Evolutionary conservation across 1,139 yeast species (phyloP).

Genomic region (Debaryomyces udenii): DNA sequence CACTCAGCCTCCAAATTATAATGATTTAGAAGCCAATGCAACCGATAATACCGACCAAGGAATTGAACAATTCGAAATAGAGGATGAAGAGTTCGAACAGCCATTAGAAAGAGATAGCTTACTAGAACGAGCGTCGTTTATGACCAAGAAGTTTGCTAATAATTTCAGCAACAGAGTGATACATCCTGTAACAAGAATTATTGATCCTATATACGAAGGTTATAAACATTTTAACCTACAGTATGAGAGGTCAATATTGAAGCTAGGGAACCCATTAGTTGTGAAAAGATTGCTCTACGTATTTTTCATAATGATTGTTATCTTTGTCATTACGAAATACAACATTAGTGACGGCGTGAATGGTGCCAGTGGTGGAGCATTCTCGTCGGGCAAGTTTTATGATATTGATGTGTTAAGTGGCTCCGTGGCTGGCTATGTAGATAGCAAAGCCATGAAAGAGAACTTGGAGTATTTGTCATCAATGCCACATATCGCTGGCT

Average conservation of each 20-base stretch:
- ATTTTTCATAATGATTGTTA: conserved; percentile 56
- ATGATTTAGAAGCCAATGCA: conserved; percentile 19
- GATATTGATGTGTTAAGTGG: conserved; percentile 55
- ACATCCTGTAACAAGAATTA: conserved; percentile 55
- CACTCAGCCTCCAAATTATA: conserved; percentile 36
- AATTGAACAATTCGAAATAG: conserved; percentile 49
- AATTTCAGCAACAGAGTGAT: conserved; percentile 50
- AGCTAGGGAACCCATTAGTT: conserved; percentile 83
- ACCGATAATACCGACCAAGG: conserved; percentile 11
- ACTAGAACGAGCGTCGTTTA: conserved; percentile 31
- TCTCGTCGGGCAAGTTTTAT: conserved; percentile 62
- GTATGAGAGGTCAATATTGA: conserved; percentile 60
- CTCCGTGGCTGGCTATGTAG: conserved; percentile 54
- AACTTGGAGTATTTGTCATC: conserved; percentile 76
- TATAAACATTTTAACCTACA: conserved; percentile 47
- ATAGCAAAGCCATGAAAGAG: conserved; percentile 62
- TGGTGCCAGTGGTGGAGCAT: conserved; percentile 45
- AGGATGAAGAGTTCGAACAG: conserved; percentile 28
- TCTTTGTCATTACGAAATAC: conserved; percentile 60
- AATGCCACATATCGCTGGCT: conserved; percentile 87
- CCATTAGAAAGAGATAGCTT: conserved; percentile 24
- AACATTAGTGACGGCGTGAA: conserved; percentile 52
- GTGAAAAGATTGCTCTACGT: conserved; percentile 78
- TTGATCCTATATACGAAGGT: conserved; percentile 72
- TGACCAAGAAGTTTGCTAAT: conserved; percentile 36